Evolutionary conservation across 2,329 filamentous ascomycete species (phyloP), one percentile per base, ranked within the genome.

Genomic region (Aspergillus sp.): DNA sequence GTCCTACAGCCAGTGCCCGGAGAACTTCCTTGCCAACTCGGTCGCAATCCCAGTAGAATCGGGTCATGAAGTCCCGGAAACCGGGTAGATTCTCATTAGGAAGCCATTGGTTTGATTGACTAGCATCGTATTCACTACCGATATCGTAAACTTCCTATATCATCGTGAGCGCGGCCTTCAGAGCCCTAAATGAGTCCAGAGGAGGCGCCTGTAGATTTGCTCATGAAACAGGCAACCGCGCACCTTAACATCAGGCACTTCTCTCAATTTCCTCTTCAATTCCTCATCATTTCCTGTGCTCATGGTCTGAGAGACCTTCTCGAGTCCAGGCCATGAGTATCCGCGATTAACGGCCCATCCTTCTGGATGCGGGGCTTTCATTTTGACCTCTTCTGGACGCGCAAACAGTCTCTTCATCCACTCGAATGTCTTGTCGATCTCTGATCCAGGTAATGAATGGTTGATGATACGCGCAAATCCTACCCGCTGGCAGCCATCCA

Each of bases 301-400:
- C 15, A 79, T 75, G 6, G 75, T 74, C 61, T 80, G 79, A 11
- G 79, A 80, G 4, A 82, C 80, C 62, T 83, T 83, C 67, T 84
- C 82, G 50, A 82, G 62, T 0, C 82, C 82, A 0, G 80, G 80
- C 75, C 80, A 81, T 1, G 80, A 83, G 63, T 84, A 84, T n/a
- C 82, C 82, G 48, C 82, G 75, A 65, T 84, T 80, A 2, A 82
- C 74, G 9, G 70, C 73, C 58, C 77, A 78, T 8, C 80, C 81
- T 9, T 75, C 70, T 3, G 80, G 80, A 67, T 82, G 80, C 4
- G 79, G 79, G 1, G 80, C 80, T 53, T 76, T 74, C 71, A 79
- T 76, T 61, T 82, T 82, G 48, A 78, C 72, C 44, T 77, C 75
- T 13, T 67, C 66, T 0, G 76, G 72, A 8, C 82, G 68, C 44